A percentile compares a stretch with the other conserved stretches of the same genome.
Evolutionary conservation across 2,329 filamentous ascomycete genomes (phyloP).

Genomic region (Parastagonospora avenae): DNA sequence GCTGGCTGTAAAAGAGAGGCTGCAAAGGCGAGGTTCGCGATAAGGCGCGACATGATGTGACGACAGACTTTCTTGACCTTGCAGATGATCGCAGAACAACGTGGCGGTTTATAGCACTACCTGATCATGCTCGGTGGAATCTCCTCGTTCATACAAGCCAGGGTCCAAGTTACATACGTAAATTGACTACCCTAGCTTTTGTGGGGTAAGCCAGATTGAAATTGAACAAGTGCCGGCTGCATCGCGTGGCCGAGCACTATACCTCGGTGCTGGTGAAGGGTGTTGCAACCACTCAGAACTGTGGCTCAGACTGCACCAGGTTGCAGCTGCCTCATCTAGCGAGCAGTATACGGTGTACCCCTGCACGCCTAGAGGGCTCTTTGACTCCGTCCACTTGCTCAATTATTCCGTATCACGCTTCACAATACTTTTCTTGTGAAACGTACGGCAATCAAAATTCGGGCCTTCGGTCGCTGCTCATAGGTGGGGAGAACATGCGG

Average conservation of each 20-base stretch:
- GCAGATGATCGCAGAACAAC: neutral
- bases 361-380: too few species aligned
- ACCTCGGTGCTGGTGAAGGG: neutral
- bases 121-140: neutral
- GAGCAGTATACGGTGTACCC: too few species aligned
- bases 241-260: slow-evolving; percentile 1
- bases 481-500: too few species aligned
- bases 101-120: neutral
- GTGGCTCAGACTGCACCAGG: too few species aligned
- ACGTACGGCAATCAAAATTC: too few species aligned
- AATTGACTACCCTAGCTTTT: neutral
- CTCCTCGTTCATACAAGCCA: neutral
- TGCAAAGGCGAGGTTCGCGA: slow-evolving; percentile 10
- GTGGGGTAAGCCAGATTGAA: neutral
- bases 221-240: neutral
- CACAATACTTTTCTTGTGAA: too few species aligned
- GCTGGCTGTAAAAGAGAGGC: slow-evolving; percentile 10
- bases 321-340: too few species aligned
- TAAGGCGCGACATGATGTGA: slow-evolving; percentile 10
- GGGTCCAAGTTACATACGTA: too few species aligned
- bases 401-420: too few species aligned
- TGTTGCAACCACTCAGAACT: neutral
- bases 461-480: too few species aligned
- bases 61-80: neutral
- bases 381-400: too few species aligned